A percentile compares a stretch with the other conserved stretches of the same genome.
These are phyloP conservation scores for Pleurotus citrinopileatus DNA, from an alignment of 768 basidiomycete species.

Conservation along the genomic window DNA sequence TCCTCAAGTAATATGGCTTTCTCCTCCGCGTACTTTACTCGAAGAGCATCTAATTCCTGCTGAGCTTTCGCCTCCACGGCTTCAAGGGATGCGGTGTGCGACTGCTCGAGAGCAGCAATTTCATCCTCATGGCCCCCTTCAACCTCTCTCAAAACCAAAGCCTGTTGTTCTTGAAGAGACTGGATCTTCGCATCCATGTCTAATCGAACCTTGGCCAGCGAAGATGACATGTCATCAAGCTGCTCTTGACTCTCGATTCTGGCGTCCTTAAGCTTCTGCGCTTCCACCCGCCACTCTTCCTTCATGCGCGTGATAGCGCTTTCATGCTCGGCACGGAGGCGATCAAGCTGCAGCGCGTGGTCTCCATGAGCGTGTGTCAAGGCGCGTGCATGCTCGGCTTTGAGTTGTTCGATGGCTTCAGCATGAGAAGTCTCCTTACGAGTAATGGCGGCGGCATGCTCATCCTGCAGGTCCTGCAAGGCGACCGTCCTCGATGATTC, in stretches of 20 bases:
- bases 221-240: conserved; percentile 23
- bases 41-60: conserved; percentile 23
- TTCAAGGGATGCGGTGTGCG: conserved; percentile 42
- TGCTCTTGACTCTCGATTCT: conserved; percentile 45
- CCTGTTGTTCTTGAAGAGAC: conserved; percentile 53
- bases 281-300: conserved; percentile 50
- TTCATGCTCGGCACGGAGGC: conserved; percentile 60
- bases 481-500: conserved; percentile 62
- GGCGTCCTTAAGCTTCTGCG: conserved; percentile 43
- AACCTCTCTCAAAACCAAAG: conserved; percentile 48
- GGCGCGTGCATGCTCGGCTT: conserved; percentile 56
- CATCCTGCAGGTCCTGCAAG: conserved; percentile 67
- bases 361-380: conserved; percentile 60
- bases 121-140: conserved; percentile 57
- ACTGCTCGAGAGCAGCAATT: conserved; percentile 41
- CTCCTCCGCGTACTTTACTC: conserved; percentile 41
- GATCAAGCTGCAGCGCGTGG: conserved; percentile 55
- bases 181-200: conserved; percentile 49
- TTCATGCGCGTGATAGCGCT: conserved; percentile 47
- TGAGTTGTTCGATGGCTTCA: conserved; percentile 65
- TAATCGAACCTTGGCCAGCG: conserved; percentile 9
- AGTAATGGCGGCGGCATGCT: conserved; percentile 62
- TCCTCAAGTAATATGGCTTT: conserved; percentile 38
- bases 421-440: conserved; percentile 64
- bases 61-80: conserved; percentile 24